Percentiles rank a stretch among this genome's conserved stretches.
Conservation (phyloP, 2,329 filamentous ascomycete species). For the Sarocladium kiliense region DNA sequence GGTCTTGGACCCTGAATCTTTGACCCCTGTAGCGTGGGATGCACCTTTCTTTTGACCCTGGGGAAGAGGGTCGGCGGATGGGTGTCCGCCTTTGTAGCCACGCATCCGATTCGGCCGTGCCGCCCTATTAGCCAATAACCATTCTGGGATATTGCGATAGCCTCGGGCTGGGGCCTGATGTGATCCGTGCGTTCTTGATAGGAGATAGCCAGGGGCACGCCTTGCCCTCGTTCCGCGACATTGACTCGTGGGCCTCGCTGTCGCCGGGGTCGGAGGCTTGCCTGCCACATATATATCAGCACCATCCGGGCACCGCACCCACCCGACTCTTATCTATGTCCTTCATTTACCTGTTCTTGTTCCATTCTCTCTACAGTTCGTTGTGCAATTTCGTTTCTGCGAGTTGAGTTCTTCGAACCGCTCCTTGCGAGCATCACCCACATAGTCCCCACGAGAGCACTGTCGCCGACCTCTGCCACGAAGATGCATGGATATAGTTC, state of each 20-base stretch:
- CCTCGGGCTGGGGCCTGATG: background rate
- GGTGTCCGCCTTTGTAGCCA: background rate
- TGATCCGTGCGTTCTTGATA: constrained; percentile 1
- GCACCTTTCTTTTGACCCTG: background rate
- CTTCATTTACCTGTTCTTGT: background rate
- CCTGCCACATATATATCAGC: background rate
- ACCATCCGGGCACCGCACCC: too few relatives aligned
- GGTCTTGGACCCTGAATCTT: background rate
- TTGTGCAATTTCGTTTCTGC: too few relatives aligned
- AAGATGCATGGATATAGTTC: constrained; percentile 44
- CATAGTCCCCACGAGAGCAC: background rate
- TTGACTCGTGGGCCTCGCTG: constrained; percentile 1
- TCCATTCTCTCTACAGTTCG: background rate
- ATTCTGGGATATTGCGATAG: background rate
- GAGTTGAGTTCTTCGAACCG: background rate
- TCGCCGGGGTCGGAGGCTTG: constrained; percentile 1
- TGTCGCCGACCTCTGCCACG: constrained; percentile 1
- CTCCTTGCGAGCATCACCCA: background rate
- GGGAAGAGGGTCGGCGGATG: background rate
- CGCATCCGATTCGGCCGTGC: background rate
- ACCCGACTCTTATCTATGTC: background rate
- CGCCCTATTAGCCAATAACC: background rate
- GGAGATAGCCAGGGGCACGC: background rate
- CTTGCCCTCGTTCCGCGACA: background rate
- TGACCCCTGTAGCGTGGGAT: background rate